Percentiles rank a stretch among this genome's conserved stretches.
phyloP scores from a whole-genome alignment of 1,284 basidiomycete genomes.

The Ganoderma lucidum region DNA sequence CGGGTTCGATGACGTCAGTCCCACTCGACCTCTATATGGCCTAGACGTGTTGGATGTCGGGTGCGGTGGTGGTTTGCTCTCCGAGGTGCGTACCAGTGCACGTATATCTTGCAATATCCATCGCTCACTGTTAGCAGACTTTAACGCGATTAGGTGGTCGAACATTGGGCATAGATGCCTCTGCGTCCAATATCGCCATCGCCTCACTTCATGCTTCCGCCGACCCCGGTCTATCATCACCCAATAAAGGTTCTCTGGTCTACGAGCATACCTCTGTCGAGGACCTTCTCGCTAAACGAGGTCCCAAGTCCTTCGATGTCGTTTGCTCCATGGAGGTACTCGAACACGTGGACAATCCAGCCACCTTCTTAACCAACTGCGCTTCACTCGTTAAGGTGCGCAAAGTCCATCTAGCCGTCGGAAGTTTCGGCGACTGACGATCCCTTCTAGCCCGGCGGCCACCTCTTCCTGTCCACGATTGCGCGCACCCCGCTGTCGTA shows the following conservation, averaged over 20 bases:
- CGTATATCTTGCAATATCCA: not conserved
- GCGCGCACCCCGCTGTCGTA: slow-evolving; percentile 92
- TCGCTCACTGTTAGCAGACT: slow-evolving; percentile 56
- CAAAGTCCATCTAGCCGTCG: slow-evolving; percentile 14
- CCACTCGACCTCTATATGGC: slow-evolving; percentile 58
- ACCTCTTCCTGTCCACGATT: slow-evolving; percentile 97
- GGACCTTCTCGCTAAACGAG: slow-evolving; percentile 57
- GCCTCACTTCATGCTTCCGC: slow-evolving; percentile 84
- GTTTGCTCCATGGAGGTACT: slow-evolving; percentile 99
- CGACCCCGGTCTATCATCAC: slow-evolving; percentile 60
- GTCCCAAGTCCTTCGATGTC: slow-evolving; percentile 81
- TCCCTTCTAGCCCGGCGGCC: slow-evolving; percentile 83
- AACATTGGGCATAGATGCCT: slow-evolving; percentile 92
- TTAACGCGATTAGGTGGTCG: slow-evolving; percentile 88
- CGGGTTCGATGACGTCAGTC: slow-evolving; percentile 41
- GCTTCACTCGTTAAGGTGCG: slow-evolving; percentile 86
- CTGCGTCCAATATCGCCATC: slow-evolving; percentile 86
- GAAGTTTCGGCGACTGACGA: not conserved
- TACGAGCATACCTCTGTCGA: slow-evolving; percentile 90
- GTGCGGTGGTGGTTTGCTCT: slow-evolving; percentile 94
- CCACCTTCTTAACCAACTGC: slow-evolving; percentile 83
- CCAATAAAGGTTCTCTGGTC: slow-evolving; percentile 45
- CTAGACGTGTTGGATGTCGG: slow-evolving; percentile 87
- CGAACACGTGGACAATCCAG: slow-evolving; percentile 96
- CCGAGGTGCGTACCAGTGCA: slow-evolving; percentile 68